phyloP scores from a whole-genome alignment of 352 stramenopile genomes.

The Bremia lactucae region DNA sequence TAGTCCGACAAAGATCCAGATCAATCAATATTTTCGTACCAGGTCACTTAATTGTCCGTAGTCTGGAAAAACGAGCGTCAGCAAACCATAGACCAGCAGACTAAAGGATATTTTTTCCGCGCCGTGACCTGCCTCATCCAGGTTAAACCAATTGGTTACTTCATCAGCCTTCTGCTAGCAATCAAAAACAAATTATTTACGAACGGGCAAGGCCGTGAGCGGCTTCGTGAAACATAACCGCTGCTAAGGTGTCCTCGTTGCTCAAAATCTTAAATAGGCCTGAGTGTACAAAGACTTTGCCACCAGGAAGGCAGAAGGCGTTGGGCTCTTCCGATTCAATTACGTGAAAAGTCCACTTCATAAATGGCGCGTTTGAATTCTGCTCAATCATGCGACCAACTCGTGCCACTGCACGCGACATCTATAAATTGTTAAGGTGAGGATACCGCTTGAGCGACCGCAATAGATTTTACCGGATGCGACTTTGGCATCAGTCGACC shows the following conservation, averaged over 20 bases:
- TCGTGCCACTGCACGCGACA: slow-evolving; percentile 42
- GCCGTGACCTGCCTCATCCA: slow-evolving; percentile 35
- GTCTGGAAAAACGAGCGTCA: slow-evolving; percentile 41
- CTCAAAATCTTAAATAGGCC: slow-evolving; percentile 56
- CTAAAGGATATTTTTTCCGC: slow-evolving; percentile 64
- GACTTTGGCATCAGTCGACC: slow-evolving; percentile 32
- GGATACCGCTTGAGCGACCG: too few relatives aligned
- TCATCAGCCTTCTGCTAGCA: too few relatives aligned
- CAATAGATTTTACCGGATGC: slow-evolving; percentile 34
- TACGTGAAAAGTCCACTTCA: slow-evolving; percentile 75
- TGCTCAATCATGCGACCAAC: slow-evolving; percentile 44
- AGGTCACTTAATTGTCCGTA: slow-evolving; percentile 49
- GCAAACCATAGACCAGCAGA: slow-evolving; percentile 38
- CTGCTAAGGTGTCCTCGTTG: slow-evolving; percentile 51
- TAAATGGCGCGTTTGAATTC: slow-evolving; percentile 29
- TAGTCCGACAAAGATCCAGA: too few relatives aligned
- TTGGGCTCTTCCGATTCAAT: too few relatives aligned
- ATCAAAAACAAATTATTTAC: slow-evolving; percentile 6
- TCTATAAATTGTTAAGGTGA: slow-evolving; percentile 21
- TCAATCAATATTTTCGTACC: slow-evolving; percentile 6
- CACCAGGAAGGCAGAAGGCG: too few relatives aligned
- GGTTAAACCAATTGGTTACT: neutral
- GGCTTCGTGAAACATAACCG: too few relatives aligned
- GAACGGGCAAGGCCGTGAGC: slow-evolving; percentile 54
- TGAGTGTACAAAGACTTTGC: slow-evolving; percentile 68